phyloP scores from a whole-genome alignment of 2,329 filamentous ascomycete species.

The Xylaria sp. region DNA sequence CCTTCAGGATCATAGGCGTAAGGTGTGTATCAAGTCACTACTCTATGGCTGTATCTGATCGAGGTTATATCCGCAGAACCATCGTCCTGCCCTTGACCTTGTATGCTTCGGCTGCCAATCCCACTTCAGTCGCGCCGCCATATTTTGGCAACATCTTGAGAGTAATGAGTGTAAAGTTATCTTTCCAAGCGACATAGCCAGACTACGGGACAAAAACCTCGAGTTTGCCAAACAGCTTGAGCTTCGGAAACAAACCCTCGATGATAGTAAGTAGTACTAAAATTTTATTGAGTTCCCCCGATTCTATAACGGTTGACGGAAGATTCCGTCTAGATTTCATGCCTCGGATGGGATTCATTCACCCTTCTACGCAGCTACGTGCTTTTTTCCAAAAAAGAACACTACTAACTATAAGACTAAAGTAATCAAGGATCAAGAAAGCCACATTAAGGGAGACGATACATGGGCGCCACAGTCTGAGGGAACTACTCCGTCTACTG shows the following conservation, averaged over 20 bases:
- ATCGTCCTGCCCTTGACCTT: constrained; percentile 49
- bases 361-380: neutral
- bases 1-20: constrained; percentile 26
- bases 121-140: constrained; percentile 45
- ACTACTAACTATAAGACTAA: neutral
- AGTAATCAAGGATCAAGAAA: constrained; percentile 2
- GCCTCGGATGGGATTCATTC: neutral
- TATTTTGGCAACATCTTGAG: constrained; percentile 55
- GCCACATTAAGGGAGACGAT: constrained; percentile 19
- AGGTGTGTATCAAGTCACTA: constrained; percentile 17
- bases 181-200: constrained; percentile 40
- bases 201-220: constrained; percentile 45
- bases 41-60: neutral
- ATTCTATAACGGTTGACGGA: neutral
- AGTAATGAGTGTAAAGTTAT: constrained; percentile 47
- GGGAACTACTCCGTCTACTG: neutral
- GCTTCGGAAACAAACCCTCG: neutral
- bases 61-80: constrained; percentile 43
- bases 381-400: neutral
- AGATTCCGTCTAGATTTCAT: neutral
- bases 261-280: constrained; percentile 13
- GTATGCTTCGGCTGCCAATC: constrained; percentile 53
- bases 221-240: constrained; percentile 41
- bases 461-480: constrained; percentile 14
- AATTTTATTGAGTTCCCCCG: neutral